phyloP scores from a whole-genome alignment of 352 stramenopile genomes.

The Phytopythium oedochilum region DNA sequence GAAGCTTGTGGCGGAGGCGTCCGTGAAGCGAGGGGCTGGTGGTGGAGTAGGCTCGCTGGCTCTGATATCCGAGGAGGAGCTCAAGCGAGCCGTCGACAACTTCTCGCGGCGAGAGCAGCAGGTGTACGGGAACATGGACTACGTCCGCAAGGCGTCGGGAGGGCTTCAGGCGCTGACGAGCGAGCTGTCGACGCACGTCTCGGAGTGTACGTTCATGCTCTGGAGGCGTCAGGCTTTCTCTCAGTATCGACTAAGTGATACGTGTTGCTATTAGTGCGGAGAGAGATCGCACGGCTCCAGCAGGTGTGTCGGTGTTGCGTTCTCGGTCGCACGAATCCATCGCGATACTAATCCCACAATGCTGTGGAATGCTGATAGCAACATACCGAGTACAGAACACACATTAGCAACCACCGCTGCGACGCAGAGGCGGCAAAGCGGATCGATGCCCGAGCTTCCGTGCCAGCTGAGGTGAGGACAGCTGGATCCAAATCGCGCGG shows the following conservation, averaged over 20 bases:
- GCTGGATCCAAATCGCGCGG: background rate
- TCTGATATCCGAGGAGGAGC: background rate
- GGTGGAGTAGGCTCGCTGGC: no score
- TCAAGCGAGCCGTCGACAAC: conserved; percentile 4
- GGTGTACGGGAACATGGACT: conserved; percentile 13
- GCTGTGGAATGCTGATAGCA: background rate
- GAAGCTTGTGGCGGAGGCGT: background rate
- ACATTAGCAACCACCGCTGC: background rate
- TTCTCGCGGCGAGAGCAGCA: conserved; percentile 9
- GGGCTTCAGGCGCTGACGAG: conserved; percentile 12
- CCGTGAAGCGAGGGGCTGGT: background rate
- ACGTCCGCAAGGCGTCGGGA: conserved; percentile 10
- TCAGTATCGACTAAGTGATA: no score
- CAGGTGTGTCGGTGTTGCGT: background rate
- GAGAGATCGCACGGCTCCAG: background rate
- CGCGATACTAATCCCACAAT: background rate
- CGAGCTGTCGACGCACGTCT: conserved; percentile 11
- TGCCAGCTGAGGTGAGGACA: background rate
- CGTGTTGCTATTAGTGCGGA: conserved; percentile 4
- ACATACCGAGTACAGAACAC: background rate
- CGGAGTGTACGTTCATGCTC: conserved; percentile 12
- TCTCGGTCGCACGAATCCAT: no score
- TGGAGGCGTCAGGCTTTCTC: no score
- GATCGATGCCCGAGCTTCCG: background rate
- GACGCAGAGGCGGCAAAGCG: background rate